These are phyloP conservation scores for Priceomyces melissophilus DNA, from an alignment of 805 yeast genomes.

Conservation along the genomic window DNA sequence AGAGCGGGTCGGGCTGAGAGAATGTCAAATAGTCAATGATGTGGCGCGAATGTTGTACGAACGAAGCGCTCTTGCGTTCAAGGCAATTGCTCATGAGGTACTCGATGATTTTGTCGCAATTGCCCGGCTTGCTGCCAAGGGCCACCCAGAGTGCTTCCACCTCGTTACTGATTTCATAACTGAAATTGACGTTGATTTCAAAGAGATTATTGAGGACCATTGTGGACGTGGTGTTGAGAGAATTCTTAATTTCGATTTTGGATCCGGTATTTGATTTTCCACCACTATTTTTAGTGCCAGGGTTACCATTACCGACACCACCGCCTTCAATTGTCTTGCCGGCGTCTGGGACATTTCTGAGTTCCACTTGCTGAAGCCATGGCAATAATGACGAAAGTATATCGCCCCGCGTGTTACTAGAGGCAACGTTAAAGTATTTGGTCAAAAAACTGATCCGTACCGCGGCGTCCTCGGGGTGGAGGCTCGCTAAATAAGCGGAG, in stretches of 20 bases:
- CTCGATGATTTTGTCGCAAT: constrained; percentile 68
- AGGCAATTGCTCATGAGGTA: constrained; percentile 68
- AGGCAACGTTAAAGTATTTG: constrained; percentile 56
- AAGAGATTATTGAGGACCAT: constrained; percentile 81
- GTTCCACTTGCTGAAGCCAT: constrained; percentile 84
- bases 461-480: constrained; percentile 56
- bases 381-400: constrained; percentile 78
- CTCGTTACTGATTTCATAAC: constrained; percentile 74
- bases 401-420: constrained; percentile 65
- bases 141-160: constrained; percentile 96
- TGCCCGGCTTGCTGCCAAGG: constrained; percentile 68
- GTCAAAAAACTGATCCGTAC: constrained; percentile 70
- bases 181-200: constrained; percentile 78
- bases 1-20: constrained; percentile 44
- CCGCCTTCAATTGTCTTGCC: too few relatives aligned
- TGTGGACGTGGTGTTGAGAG: constrained; percentile 29
- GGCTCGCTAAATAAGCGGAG: constrained; percentile 64
- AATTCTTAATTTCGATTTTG: constrained; percentile 6
- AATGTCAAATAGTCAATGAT: constrained; percentile 73
- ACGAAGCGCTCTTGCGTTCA: constrained; percentile 63
- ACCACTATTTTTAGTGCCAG: too few relatives aligned
- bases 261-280: neutral
- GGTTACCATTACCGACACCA: too few relatives aligned
- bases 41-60: constrained; percentile 78
- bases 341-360: constrained; percentile 29